phyloP scores from a whole-genome alignment of 257 asterid genomes.

The Eucommia ulmoides region DNA sequence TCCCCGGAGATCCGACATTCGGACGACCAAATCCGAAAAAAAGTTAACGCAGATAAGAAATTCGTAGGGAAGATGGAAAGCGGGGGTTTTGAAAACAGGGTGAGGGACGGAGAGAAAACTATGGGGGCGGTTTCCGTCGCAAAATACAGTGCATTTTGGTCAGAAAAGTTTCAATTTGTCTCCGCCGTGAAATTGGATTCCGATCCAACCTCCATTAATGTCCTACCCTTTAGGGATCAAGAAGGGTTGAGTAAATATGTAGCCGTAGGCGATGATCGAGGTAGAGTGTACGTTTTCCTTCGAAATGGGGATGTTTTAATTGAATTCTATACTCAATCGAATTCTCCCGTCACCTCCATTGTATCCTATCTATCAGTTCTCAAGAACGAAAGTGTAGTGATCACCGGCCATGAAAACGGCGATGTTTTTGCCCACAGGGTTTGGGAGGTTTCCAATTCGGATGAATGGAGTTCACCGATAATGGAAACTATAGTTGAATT shows the following conservation, averaged over 20 bases:
- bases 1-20: too few species aligned
- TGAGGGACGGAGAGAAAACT: constrained; percentile 11
- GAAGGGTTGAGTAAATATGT: constrained; percentile 76
- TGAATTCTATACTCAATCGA: constrained; percentile 36
- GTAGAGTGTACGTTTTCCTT: constrained; percentile 43
- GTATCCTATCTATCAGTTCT: constrained; percentile 48
- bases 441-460: constrained; percentile 62
- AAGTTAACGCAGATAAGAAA: too few species aligned
- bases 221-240: constrained; percentile 63
- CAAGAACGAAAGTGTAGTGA: constrained; percentile 75
- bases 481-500: constrained; percentile 43
- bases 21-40: too few species aligned
- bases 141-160: constrained; percentile 72
- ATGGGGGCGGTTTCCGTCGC: constrained; percentile 34
- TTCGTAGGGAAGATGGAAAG: neutral
- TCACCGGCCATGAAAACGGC: constrained; percentile 77
- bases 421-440: constrained; percentile 50
- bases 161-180: constrained; percentile 76
- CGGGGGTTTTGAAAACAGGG: constrained; percentile 13
- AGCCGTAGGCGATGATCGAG: constrained; percentile 71
- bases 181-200: constrained; percentile 83
- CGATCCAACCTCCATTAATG: constrained; percentile 45
- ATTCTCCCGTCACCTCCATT: constrained; percentile 41
- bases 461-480: constrained; percentile 44
- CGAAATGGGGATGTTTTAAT: constrained; percentile 61